Base-by-base conservation (phyloP, 768 basidiomycete species). In the Pleurotus sapidus region DNA sequence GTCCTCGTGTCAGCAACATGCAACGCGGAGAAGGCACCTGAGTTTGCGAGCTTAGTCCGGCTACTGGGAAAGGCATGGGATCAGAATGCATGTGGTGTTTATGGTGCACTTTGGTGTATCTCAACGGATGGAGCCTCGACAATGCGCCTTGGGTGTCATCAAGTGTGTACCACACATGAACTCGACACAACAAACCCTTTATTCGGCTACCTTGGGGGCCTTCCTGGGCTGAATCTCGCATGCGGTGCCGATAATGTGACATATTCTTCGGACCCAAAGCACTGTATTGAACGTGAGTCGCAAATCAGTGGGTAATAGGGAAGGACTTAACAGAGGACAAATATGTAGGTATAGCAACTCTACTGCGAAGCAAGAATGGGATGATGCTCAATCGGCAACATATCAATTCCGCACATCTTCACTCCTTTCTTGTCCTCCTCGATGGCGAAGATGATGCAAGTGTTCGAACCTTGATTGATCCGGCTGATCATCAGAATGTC, bases 401-500 rank as follows among this genome's bases (percentile, higher is more conserved):
- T 15, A 57, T 71, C 24, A 70, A 66, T 60, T 66, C 61, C 12
- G 30, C 34, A 6, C 12, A 67, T 1, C 63, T 70, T 14, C 27
- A 55, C 0, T 14, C 48, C 9, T 68, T 59, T 57, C 57, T 69
- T 23, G 63, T 61, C 18, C 55, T 51, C 12, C 60, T 69, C 3
- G 59, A 58, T 1, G 58, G 55, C 24, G 51, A 57, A 9, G 40
- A 30, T 5, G 12, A 5, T 9, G 34, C 64, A 8, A 25, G 48
- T 15, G 59, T 68, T 0, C 55, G 63, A 9, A 56, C 42, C 48
- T 64, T 73, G n/a, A 60, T 72, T 3, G 61, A 62, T 48, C 70
- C 68, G 0, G 64, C 65, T 25, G 68, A 69, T 57, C 55, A 62
- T 11, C 72, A 73, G 57, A 64, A 73, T 58, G 72, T 73, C n/a